Percentiles rank a stretch among this genome's conserved stretches.
Evolutionary conservation across 768 basidiomycete genomes (phyloP).

Genomic region (Filobasidium wieringae): DNA sequence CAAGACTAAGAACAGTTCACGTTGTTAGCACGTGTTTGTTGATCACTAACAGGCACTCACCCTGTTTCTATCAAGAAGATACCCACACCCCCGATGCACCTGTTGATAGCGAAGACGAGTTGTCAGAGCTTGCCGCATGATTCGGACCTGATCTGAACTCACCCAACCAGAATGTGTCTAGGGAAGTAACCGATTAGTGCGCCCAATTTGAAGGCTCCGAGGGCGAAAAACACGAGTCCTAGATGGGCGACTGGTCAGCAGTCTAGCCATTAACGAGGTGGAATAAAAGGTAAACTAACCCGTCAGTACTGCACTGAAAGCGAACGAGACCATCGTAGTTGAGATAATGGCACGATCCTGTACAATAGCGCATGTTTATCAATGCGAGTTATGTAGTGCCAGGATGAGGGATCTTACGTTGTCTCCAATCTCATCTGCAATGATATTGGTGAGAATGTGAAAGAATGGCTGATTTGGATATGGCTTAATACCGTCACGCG

Average conservation of each 20-base stretch:
- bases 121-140: too few relatives aligned
- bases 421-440: slow-evolving; percentile 60
- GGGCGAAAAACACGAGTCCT: slow-evolving; percentile 72
- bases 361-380: too few relatives aligned
- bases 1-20: slow-evolving; percentile 43
- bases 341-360: slow-evolving; percentile 59
- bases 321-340: slow-evolving; percentile 79
- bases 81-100: slow-evolving; percentile 82
- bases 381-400: too few relatives aligned
- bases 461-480: slow-evolving; percentile 63
- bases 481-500: not conserved
- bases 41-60: slow-evolving; percentile 39
- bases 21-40: not conserved
- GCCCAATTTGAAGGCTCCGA: slow-evolving; percentile 73
- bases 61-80: slow-evolving; percentile 83
- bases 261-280: not conserved
- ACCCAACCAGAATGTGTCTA: slow-evolving; percentile 91
- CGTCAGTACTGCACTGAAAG: slow-evolving; percentile 75
- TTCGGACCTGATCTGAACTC: too few relatives aligned
- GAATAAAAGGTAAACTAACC: slow-evolving; percentile 42
- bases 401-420: slow-evolving; percentile 41
- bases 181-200: slow-evolving; percentile 89
- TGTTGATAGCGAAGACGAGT: not conserved
- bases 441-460: slow-evolving; percentile 72
- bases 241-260: not conserved